Evolutionary conservation across 345 rosid genomes (phyloP).

Genomic region (Anastatica hierochuntica): DNA sequence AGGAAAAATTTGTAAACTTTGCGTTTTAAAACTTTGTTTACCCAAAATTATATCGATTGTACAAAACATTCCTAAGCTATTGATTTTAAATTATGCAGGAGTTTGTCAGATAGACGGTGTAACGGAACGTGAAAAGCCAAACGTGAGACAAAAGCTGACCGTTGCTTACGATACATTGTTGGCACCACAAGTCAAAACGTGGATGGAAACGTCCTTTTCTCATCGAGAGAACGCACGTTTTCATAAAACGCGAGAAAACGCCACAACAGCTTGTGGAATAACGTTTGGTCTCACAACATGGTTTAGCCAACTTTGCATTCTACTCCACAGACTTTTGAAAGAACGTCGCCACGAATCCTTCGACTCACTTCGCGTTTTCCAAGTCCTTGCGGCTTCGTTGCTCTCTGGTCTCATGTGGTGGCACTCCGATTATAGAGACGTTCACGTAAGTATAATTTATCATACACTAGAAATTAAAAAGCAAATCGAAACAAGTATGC

Average conservation of each 20-base stretch:
- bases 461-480: too few relatives aligned
- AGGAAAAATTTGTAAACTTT: too few relatives aligned
- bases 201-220: constrained; percentile 31
- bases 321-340: constrained; percentile 72
- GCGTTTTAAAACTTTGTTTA: too few relatives aligned
- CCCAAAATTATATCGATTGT: too few relatives aligned
- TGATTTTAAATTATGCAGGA: constrained; percentile 33
- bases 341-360: constrained; percentile 81
- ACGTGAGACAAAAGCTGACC: constrained; percentile 44
- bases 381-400: constrained; percentile 58
- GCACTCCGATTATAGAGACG: constrained; percentile 60
- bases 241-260: constrained; percentile 14
- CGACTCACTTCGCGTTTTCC: constrained; percentile 60
- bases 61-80: too few relatives aligned
- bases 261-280: constrained; percentile 5
- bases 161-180: constrained; percentile 45
- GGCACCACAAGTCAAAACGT: constrained; percentile 53
- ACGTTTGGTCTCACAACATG: constrained; percentile 28
- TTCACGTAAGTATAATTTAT: constrained; percentile 33
- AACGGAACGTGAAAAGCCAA: constrained; percentile 59
- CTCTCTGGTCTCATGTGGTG: constrained; percentile 88
- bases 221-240: constrained; percentile 18
- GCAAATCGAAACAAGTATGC: too few relatives aligned
- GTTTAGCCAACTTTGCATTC: constrained; percentile 67
- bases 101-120: constrained; percentile 44